phyloP scores from a whole-genome alignment of 805 yeast species.

The Metschnikowia dekortorum region DNA sequence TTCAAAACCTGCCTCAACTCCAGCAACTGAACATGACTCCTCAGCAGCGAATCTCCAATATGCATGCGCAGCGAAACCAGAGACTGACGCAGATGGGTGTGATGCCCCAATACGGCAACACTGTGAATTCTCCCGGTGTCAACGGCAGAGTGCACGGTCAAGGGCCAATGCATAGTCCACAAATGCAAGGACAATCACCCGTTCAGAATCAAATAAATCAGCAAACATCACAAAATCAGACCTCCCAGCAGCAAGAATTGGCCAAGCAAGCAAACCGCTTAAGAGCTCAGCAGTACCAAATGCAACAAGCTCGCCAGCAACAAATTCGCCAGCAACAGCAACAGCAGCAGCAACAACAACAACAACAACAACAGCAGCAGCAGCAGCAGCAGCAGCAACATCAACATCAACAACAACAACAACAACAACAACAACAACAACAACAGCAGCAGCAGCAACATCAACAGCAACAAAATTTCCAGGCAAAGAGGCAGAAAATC shows the following conservation, averaged over 20 bases:
- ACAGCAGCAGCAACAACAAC: conserved; percentile 7
- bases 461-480: conserved; percentile 7
- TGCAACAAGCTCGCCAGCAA: conserved; percentile 15
- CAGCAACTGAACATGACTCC: conserved; percentile 2
- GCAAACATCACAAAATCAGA: conserved; percentile 2
- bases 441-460: conserved; percentile 1
- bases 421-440: conserved; percentile 9
- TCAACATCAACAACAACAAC: conserved; percentile 10
- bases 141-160: background rate
- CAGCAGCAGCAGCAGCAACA: conserved; percentile 3
- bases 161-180: conserved; percentile 3
- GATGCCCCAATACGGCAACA: conserved; percentile 3
- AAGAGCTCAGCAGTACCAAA: conserved; percentile 15
- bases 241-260: conserved; percentile 10
- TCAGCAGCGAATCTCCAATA: conserved; percentile 1
- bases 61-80: conserved; percentile 5
- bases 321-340: conserved; percentile 12
- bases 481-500: conserved; percentile 16
- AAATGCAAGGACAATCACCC: background rate
- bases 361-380: conserved; percentile 6
- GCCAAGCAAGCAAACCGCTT: conserved; percentile 13
- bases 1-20: background rate
- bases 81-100: background rate
- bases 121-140: background rate
- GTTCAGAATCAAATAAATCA: background rate